Evolutionary conservation across 2,329 filamentous ascomycete genomes (phyloP).

Genomic region (Phialocephala subalpina): DNA sequence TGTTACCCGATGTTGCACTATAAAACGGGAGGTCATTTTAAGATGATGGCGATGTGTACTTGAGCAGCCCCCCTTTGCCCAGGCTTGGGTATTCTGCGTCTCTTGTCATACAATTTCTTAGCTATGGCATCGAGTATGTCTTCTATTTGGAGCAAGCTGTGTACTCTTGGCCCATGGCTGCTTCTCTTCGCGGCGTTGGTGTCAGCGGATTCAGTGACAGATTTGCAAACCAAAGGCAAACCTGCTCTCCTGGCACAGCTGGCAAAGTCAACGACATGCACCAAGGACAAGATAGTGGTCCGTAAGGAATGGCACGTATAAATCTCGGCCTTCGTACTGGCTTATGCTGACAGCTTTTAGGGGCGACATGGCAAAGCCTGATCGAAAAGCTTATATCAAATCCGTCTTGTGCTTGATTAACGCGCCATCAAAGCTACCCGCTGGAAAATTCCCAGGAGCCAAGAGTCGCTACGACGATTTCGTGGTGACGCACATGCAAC

Average conservation of each 20-base stretch:
- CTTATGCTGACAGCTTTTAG: constrained; percentile 15
- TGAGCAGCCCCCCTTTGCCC: constrained; percentile 11
- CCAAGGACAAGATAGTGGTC: constrained; percentile 24
- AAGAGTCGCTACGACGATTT: constrained; percentile 48
- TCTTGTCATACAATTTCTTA: constrained; percentile 7
- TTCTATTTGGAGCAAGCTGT: constrained; percentile 21
- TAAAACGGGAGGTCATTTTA: constrained; percentile 12
- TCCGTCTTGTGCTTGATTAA: constrained; percentile 47
- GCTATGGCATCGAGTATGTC: constrained; percentile 19
- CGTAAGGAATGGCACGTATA: constrained; percentile 32
- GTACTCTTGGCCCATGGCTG: constrained; percentile 10
- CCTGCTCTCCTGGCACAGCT: constrained; percentile 31
- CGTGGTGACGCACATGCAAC: constrained; percentile 47
- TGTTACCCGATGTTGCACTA: constrained; percentile 3
- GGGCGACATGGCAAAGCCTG: constrained; percentile 25
- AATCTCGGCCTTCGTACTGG: not conserved
- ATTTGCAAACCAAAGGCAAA: constrained; percentile 32
- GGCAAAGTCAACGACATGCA: constrained; percentile 30
- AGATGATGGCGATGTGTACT: constrained; percentile 17
- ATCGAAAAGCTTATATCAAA: constrained; percentile 43
- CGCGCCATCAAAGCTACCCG: constrained; percentile 42
- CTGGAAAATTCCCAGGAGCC: constrained; percentile 43
- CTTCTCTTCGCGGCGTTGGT: constrained; percentile 15
- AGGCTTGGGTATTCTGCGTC: constrained; percentile 4
- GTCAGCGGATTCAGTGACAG: constrained; percentile 28